These are phyloP conservation scores for Fusarium drepaniforme DNA, from an alignment of 2,329 filamentous ascomycete species.

Conservation along the genomic window DNA sequence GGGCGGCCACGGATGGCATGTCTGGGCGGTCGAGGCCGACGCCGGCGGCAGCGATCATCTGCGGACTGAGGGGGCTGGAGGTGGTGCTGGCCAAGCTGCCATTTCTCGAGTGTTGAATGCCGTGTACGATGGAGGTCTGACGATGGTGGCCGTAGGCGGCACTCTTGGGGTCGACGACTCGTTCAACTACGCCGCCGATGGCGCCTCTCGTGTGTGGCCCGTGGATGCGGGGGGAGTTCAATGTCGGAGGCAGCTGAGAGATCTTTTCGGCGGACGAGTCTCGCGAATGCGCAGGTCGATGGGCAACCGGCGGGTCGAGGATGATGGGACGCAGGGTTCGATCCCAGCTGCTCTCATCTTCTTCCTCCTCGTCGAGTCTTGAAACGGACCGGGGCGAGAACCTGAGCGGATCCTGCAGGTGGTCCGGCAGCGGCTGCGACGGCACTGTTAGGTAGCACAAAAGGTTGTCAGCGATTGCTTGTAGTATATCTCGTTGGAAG, in stretches of 20 bases:
- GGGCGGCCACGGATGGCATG: slow-evolving; percentile 58
- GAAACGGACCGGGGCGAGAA: slow-evolving; percentile 63
- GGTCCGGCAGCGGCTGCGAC: slow-evolving; percentile 71
- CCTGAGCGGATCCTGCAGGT: slow-evolving; percentile 64
- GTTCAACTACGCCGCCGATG: slow-evolving; percentile 60
- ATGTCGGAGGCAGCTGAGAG: slow-evolving; percentile 46
- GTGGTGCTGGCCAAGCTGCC: slow-evolving; percentile 85
- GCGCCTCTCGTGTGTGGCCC: slow-evolving; percentile 55
- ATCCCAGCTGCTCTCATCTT: slow-evolving; percentile 63
- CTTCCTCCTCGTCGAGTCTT: slow-evolving; percentile 65
- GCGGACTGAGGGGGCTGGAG: slow-evolving; percentile 87
- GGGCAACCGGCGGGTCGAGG: slow-evolving; percentile 55
- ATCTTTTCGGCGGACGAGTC: slow-evolving; percentile 70
- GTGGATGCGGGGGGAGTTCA: slow-evolving; percentile 56
- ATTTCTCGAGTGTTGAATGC: slow-evolving; percentile 92
- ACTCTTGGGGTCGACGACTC: slow-evolving; percentile 66
- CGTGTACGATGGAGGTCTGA: slow-evolving; percentile 97
- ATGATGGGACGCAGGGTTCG: slow-evolving; percentile 61
- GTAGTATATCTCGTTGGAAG: slow-evolving; percentile 22
- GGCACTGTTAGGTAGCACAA: slow-evolving; percentile 58
- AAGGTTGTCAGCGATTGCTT: slow-evolving; percentile 38
- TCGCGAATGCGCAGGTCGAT: slow-evolving; percentile 64
- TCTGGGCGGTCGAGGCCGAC: slow-evolving; percentile 67
- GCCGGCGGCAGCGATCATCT: slow-evolving; percentile 81
- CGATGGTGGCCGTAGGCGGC: slow-evolving; percentile 86